Conservation (phyloP, 305 asterid genomes). For the Caryopteris hybrid region DNA sequence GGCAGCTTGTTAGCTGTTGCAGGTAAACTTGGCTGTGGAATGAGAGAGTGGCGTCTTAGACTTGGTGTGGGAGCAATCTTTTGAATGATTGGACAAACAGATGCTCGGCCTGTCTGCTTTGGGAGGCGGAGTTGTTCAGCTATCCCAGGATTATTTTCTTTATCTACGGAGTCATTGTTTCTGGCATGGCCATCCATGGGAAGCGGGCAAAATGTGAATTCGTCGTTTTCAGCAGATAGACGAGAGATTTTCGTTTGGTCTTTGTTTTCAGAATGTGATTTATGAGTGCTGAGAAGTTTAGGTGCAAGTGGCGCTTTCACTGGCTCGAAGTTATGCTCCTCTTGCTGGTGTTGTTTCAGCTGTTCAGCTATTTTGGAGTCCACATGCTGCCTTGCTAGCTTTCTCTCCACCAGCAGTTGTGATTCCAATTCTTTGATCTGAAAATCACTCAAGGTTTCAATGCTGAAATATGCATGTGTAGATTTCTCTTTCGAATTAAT, state of each 20-base stretch:
- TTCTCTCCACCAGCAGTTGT: constrained; percentile 83
- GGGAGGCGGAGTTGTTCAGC: constrained; percentile 47
- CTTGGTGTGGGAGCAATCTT: constrained; percentile 33
- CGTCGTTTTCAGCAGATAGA: constrained; percentile 43
- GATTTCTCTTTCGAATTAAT: not conserved
- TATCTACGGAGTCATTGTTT: constrained; percentile 38
- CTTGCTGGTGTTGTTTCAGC: constrained; percentile 38
- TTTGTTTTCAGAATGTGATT: constrained; percentile 30
- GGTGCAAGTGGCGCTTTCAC: constrained; percentile 57
- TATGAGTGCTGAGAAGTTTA: constrained; percentile 28
- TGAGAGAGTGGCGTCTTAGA: constrained; percentile 66
- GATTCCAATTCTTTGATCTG: constrained; percentile 97
- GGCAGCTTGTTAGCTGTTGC: constrained; percentile 39
- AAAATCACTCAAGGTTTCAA: constrained; percentile 12
- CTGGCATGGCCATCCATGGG: constrained; percentile 28
- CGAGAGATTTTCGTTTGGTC: constrained; percentile 27
- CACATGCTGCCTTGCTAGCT: constrained; percentile 85
- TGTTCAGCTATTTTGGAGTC: constrained; percentile 78
- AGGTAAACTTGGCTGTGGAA: constrained; percentile 75
- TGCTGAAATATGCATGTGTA: not conserved
- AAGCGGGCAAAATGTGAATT: constrained; percentile 38
- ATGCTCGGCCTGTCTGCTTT: constrained; percentile 62
- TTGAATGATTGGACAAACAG: constrained; percentile 53
- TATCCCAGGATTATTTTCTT: constrained; percentile 60
- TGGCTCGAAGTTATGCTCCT: constrained; percentile 42